phyloP scores from a whole-genome alignment of 1,284 basidiomycete genomes.

The Papiliotrema terrestris region DNA sequence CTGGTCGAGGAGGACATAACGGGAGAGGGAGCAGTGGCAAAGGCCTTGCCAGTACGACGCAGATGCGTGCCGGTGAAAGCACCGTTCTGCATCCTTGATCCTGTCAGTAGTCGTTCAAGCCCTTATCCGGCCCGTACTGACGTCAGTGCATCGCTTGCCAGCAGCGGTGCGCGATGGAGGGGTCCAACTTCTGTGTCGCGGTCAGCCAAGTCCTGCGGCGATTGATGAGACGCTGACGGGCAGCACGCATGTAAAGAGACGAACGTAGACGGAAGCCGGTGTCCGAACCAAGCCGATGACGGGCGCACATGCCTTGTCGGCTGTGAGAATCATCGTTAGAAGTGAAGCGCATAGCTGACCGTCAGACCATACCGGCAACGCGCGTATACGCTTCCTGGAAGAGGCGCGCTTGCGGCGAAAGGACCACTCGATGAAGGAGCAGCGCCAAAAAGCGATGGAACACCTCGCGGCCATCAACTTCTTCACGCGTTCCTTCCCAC shows the following conservation, averaged over 20 bases:
- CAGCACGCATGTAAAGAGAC: not conserved
- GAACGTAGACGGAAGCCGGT: not conserved
- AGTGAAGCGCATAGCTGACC: not conserved
- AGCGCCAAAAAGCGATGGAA: not conserved
- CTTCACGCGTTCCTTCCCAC: not conserved
- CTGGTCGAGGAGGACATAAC: too few relatives aligned
- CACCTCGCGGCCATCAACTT: not conserved
- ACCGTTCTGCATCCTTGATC: too few relatives aligned
- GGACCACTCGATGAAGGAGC: not conserved
- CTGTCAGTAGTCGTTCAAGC: too few relatives aligned
- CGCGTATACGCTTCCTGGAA: not conserved
- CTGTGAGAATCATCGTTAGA: too few relatives aligned
- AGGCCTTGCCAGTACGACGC: too few relatives aligned
- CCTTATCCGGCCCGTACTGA: not conserved
- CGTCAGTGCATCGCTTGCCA: not conserved
- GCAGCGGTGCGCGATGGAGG: too few relatives aligned
- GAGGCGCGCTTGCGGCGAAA: not conserved
- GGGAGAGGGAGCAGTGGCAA: too few relatives aligned
- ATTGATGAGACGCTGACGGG: not conserved
- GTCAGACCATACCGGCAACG: not conserved
- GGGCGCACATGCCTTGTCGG: too few relatives aligned
- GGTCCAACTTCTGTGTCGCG: too few relatives aligned
- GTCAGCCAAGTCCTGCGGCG: too few relatives aligned
- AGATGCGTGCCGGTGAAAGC: too few relatives aligned
- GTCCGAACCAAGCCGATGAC: not conserved